A percentile compares a stretch with the other conserved stretches of the same genome.
Evolutionary conservation across 177 flowering plant genomes (phyloP).

Genomic region (Telopea speciosissima): DNA sequence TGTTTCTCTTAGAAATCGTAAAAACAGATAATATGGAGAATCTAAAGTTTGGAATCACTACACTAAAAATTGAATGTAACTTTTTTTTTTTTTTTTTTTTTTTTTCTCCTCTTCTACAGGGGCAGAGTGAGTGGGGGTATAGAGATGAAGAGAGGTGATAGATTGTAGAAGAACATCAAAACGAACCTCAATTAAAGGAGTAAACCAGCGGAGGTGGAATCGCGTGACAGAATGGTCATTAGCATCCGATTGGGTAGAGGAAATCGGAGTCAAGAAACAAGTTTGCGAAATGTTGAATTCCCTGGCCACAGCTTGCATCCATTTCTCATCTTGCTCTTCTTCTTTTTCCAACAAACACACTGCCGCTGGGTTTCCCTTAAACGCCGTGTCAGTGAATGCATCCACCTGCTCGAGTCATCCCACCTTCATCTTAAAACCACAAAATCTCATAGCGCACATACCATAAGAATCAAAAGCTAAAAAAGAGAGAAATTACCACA

Average conservation of each 20-base stretch:
- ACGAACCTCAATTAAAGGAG: constrained; percentile 65
- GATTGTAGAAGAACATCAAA: no score
- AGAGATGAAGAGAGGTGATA: no score
- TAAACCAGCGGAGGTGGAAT: constrained; percentile 78
- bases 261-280: constrained; percentile 47
- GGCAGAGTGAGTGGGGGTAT: no score
- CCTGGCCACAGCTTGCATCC: constrained; percentile 61
- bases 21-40: no score
- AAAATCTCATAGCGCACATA: not conserved
- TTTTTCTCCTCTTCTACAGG: no score
- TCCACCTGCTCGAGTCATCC: constrained; percentile 48
- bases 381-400: constrained; percentile 67
- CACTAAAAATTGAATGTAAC: no score
- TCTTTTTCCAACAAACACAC: constrained; percentile 79
- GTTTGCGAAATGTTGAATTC: constrained; percentile 79
- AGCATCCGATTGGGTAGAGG: constrained; percentile 9
- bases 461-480: not conserved
- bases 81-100: no score
- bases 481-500: constrained; percentile 33
- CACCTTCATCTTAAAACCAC: not conserved
- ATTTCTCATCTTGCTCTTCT: constrained; percentile 52
- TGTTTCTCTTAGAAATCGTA: no score
- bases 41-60: no score
- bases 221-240: constrained; percentile 18
- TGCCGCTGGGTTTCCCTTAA: constrained; percentile 88